These are phyloP conservation scores for Garcia nutans DNA, from an alignment of 345 rosid species.

Conservation along the genomic window DNA sequence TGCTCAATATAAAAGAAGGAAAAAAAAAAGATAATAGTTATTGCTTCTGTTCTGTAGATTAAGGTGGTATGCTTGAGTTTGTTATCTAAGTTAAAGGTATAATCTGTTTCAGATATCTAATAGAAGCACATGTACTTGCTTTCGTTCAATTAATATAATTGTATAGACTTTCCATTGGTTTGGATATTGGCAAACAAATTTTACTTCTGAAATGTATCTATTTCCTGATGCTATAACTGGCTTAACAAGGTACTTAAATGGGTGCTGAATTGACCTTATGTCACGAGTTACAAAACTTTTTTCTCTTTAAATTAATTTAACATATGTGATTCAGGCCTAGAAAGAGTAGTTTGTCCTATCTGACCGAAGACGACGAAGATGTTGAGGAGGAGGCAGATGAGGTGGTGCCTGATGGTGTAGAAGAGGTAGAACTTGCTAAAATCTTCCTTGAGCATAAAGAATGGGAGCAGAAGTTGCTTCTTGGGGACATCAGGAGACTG, in stretches of 20 bases:
- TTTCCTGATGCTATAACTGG: constrained; percentile 18
- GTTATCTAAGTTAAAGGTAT: background rate
- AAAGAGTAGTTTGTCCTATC: constrained; percentile 80
- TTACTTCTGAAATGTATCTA: background rate
- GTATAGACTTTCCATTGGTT: background rate
- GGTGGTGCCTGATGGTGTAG: constrained; percentile 94
- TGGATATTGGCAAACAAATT: constrained; percentile 11
- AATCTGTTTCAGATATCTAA: background rate
- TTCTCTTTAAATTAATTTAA: constrained; percentile 12
- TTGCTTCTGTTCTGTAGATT: background rate
- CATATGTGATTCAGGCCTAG: constrained; percentile 67
- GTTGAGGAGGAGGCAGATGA: constrained; percentile 97
- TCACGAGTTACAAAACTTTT: background rate
- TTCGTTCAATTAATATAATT: constrained; percentile 2
- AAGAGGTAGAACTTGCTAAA: constrained; percentile 96
- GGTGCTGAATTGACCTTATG: background rate
- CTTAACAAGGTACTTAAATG: constrained; percentile 8
- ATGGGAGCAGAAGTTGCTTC: constrained; percentile 65
- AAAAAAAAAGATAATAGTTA: background rate
- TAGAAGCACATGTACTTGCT: background rate
- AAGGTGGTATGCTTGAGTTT: background rate
- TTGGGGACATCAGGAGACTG: constrained; percentile 74
- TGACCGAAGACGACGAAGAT: constrained; percentile 92
- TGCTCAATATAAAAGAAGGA: background rate
- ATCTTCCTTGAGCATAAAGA: constrained; percentile 79